Conservation (phyloP, 2,329 filamentous ascomycete genomes). For the Parascedosporium putredinis region DNA sequence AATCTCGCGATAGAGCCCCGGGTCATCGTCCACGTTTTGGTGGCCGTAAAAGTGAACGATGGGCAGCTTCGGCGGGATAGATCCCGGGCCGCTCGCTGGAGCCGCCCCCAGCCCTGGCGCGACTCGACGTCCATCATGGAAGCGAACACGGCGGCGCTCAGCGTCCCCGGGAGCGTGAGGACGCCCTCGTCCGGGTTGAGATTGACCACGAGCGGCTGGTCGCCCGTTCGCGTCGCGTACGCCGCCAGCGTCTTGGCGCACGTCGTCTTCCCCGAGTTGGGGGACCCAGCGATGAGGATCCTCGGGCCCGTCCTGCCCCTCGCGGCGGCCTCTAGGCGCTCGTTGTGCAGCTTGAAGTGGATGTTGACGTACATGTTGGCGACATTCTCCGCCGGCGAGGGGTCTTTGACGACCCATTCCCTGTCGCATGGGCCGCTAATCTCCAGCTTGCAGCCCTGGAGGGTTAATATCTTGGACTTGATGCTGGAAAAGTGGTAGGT, state of each 20-base stretch:
- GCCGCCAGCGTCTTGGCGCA: constrained; percentile 66
- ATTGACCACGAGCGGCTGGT: constrained; percentile 75
- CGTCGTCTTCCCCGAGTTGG: constrained; percentile 74
- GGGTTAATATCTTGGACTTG: constrained; percentile 84
- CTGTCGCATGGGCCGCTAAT: constrained; percentile 51
- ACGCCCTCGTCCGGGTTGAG: constrained; percentile 73
- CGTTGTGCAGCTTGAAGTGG: constrained; percentile 72
- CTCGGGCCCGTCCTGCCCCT: constrained; percentile 53
- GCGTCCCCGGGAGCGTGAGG: constrained; percentile 65
- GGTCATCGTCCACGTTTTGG: constrained; percentile 60
- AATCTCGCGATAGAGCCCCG: constrained; percentile 61
- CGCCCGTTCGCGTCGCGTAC: constrained; percentile 64
- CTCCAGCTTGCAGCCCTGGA: constrained; percentile 81
- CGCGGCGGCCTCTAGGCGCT: constrained; percentile 52
- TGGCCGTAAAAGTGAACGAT: constrained; percentile 83
- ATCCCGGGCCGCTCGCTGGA: constrained; percentile 80
- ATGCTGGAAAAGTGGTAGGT: constrained; percentile 71
- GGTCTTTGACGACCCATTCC: constrained; percentile 48
- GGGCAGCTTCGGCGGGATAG: constrained; percentile 82
- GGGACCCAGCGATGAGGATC: constrained; percentile 73
- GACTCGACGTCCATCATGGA: constrained; percentile 72
- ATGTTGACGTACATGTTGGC: constrained; percentile 74
- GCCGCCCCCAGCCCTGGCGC: constrained; percentile 84
- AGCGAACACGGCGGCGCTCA: constrained; percentile 79
- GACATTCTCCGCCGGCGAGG: constrained; percentile 66